These are phyloP conservation scores for Ploettnerulaceae sp. DNA, from an alignment of 2,329 filamentous ascomycete species.

Conservation along the genomic window DNA sequence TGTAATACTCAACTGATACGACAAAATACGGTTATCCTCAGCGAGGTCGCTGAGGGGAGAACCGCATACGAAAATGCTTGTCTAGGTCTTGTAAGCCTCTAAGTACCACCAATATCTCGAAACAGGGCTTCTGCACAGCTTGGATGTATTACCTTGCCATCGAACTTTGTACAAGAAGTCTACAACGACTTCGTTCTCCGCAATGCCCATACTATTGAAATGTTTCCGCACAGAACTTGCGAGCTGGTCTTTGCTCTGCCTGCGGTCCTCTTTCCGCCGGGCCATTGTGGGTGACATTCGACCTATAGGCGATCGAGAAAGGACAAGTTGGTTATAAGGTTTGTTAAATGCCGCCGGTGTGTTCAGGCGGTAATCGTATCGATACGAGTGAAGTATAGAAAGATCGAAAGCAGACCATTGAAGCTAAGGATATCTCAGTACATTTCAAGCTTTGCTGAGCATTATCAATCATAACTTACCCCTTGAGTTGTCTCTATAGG, in stretches of 20 bases:
- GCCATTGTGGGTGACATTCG: conserved; percentile 72
- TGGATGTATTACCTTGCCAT: conserved; percentile 30
- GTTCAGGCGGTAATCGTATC: conserved; percentile 66
- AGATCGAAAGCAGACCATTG: conserved; percentile 66
- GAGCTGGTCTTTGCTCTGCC: conserved; percentile 68
- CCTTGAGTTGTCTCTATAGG: conserved; percentile 26
- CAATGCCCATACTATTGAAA: conserved; percentile 74
- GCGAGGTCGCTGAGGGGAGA: conserved; percentile 33
- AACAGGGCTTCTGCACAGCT: not conserved
- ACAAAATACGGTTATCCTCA: too few relatives aligned
- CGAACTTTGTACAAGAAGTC: conserved; percentile 39
- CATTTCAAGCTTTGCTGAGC: not conserved
- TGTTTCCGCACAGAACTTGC: conserved; percentile 71
- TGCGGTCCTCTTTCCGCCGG: conserved; percentile 55
- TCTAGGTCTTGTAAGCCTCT: conserved; percentile 28
- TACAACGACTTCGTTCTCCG: conserved; percentile 78
- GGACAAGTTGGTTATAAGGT: conserved; percentile 56
- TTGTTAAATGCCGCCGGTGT: conserved; percentile 66
- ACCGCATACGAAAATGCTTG: conserved; percentile 37
- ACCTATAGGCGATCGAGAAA: conserved; percentile 62
- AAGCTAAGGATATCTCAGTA: conserved; percentile 36
- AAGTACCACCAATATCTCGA: not conserved
- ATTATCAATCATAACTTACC: conserved; percentile 19
- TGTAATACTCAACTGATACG: too few relatives aligned
- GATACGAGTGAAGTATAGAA: conserved; percentile 67